phyloP scores from a whole-genome alignment of 805 yeast genomes.

The Barnettozyma sp. region DNA sequence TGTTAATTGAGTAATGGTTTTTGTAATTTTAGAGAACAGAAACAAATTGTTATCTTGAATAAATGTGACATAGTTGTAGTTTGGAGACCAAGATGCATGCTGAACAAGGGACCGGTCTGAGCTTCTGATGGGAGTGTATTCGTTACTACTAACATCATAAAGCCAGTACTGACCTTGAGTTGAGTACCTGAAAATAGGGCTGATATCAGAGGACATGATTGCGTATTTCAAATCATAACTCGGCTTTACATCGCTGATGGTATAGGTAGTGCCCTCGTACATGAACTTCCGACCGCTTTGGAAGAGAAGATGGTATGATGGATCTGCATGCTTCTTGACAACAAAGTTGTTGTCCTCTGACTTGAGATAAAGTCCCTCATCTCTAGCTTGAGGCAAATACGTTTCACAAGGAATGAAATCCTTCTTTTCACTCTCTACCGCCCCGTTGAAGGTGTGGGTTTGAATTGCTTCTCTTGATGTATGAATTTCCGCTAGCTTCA shows the following conservation, averaged over 20 bases:
- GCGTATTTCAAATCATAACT: constrained; percentile 42
- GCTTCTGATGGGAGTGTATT: constrained; percentile 27
- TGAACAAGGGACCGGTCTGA: constrained; percentile 23
- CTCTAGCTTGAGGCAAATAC: constrained; percentile 25
- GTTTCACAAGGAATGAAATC: constrained; percentile 24
- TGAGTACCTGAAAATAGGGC: constrained; percentile 64
- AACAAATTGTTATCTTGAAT: constrained; percentile 51
- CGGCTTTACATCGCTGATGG: constrained; percentile 36
- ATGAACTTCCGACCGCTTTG: constrained; percentile 31
- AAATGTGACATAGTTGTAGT: constrained; percentile 47
- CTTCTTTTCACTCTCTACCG: constrained; percentile 12
- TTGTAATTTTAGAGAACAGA: constrained; percentile 32
- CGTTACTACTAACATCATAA: constrained; percentile 37
- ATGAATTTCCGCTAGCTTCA: constrained; percentile 9
- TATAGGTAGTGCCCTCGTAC: constrained; percentile 34
- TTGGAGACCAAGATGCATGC: constrained; percentile 57
- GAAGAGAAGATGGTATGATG: constrained; percentile 15
- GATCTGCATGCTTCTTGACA: constrained; percentile 29
- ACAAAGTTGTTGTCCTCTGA: constrained; percentile 17
- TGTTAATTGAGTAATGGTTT: constrained; percentile 20
- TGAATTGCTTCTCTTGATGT: constrained; percentile 11
- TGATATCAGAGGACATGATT: constrained; percentile 46
- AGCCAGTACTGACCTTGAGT: constrained; percentile 55
- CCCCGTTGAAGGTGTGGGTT: constrained; percentile 1
- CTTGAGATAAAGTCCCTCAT: constrained; percentile 38